phyloP scores from a whole-genome alignment of 495 filamentous ascomycete genomes.

The Daldinia childiae region DNA sequence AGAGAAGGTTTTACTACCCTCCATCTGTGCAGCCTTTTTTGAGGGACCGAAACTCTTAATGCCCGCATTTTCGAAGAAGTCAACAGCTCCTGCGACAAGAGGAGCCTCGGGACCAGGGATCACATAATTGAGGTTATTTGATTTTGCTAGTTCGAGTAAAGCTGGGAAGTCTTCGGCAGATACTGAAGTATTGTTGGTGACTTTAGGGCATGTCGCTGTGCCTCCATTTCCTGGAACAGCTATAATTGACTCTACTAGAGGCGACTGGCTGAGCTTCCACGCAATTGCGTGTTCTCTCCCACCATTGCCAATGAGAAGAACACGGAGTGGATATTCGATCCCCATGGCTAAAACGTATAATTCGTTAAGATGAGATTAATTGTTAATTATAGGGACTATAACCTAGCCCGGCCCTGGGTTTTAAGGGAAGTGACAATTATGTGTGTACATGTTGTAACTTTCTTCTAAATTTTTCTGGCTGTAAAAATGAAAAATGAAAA shows the following conservation, averaged over 20 bases:
- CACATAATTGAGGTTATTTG: slow-evolving; percentile 80
- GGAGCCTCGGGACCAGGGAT: slow-evolving; percentile 93
- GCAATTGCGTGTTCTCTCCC: slow-evolving; percentile 94
- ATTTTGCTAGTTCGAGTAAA: slow-evolving; percentile 77
- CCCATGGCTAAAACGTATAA: slow-evolving; percentile 33
- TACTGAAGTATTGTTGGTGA: slow-evolving; percentile 73
- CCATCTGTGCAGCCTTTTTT: slow-evolving; percentile 86
- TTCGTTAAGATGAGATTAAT: background rate
- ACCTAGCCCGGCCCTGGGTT: slow-evolving; percentile 1
- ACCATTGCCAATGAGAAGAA: slow-evolving; percentile 91
- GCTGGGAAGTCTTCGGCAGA: slow-evolving; percentile 77
- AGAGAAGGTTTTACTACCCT: slow-evolving; percentile 95
- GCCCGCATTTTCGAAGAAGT: slow-evolving; percentile 79
- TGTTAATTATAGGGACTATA: slow-evolving; percentile 4
- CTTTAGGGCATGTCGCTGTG: slow-evolving; percentile 76
- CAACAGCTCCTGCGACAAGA: slow-evolving; percentile 89
- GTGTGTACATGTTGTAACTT: slow-evolving; percentile 21
- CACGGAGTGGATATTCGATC: slow-evolving; percentile 52
- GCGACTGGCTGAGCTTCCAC: slow-evolving; percentile 90
- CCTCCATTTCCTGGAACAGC: slow-evolving; percentile 89
- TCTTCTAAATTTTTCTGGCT: slow-evolving; percentile 24
- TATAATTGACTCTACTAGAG: slow-evolving; percentile 70
- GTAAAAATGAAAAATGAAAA: slow-evolving; percentile 46
- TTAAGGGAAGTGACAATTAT: slow-evolving; percentile 2
- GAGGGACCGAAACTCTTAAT: slow-evolving; percentile 90